Evolutionary conservation across 164 flowering plant species (phyloP).

Genomic region (Tinospora cordifolia): DNA sequence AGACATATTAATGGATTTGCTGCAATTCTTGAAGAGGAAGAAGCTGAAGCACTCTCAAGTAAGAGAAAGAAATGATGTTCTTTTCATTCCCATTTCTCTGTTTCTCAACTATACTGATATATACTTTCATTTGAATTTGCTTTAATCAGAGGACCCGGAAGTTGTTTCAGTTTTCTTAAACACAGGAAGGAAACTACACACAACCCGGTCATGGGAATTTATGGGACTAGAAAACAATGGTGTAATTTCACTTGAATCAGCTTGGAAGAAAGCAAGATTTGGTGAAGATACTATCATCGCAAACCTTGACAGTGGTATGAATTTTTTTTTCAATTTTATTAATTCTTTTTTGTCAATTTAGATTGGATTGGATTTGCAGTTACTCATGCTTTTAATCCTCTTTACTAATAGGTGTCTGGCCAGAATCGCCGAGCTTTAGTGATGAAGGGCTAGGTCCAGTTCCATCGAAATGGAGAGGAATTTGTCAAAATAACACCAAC

Average conservation of each 20-base stretch:
- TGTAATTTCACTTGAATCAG: slow-evolving; percentile 16
- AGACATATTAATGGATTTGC: slow-evolving; percentile 14
- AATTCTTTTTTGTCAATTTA: not conserved
- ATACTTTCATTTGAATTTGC: not conserved
- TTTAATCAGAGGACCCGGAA: slow-evolving; percentile 42
- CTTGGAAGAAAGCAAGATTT: slow-evolving; percentile 50
- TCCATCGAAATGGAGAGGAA: slow-evolving; percentile 53
- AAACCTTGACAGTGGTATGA: slow-evolving; percentile 62
- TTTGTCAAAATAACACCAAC: slow-evolving; percentile 28
- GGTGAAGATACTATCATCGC: slow-evolving; percentile 67
- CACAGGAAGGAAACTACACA: slow-evolving; percentile 42
- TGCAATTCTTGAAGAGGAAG: slow-evolving; percentile 19
- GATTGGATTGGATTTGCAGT: not conserved
- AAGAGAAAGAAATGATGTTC: not conserved
- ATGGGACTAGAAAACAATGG: slow-evolving; percentile 40
- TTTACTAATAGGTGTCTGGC: slow-evolving; percentile 43
- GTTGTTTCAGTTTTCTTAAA: slow-evolving; percentile 56
- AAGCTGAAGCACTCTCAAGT: slow-evolving; percentile 18
- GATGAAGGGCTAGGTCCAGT: slow-evolving; percentile 46
- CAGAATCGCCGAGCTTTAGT: slow-evolving; percentile 50
- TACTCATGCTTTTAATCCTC: not conserved
- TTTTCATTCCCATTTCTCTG: not conserved
- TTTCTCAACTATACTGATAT: not conserved
- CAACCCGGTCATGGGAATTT: slow-evolving; percentile 66
- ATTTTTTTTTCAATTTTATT: not conserved